Base-by-base conservation (phyloP, 495 filamentous ascomycete species). In the Aspergillus cavernicola region DNA sequence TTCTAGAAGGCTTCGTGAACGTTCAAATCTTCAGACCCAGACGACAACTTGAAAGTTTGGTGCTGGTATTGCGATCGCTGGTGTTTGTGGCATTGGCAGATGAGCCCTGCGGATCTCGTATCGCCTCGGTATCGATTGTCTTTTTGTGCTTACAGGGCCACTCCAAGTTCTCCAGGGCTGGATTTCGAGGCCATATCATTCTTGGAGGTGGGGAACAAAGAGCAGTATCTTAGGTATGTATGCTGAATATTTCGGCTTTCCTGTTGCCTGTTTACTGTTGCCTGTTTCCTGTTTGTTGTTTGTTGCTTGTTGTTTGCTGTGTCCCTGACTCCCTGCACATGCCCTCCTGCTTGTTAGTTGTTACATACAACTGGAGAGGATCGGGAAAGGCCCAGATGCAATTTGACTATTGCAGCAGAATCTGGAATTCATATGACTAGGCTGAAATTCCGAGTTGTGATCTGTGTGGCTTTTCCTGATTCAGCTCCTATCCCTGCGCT, bases 1-100 rank as follows among this genome's bases (percentile, higher is more conserved):
- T 61, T 55, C 59, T 61, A 49, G 59, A 58, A 62, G 47, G 41
- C 48, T 56, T 47, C 49, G 38, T 52, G 38, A 58, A 57, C 11
- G 36, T 46, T 52, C 50, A 19, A 19, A 36, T 33, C 9, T 11
- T n/a, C 31, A 33, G 4, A 45, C 18, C 42, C 24, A n/a, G 13
- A 16, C 23, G 26, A 13, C 20, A 28, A n/a, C n/a, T 19, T 8
- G 28, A 36, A 37, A 44, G 22, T 32, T 41, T 20, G 26, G 18
- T 32, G 43, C 42, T 29, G 31, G 45, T 28, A 37, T 46, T 50
- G 50, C 45, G 37, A 45, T 52, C 37, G 44, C 28, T 50, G 54
- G 37, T 15, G 26, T 40, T 19, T 24, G 50, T 40, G 45, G 53
- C 39, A 48, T 52, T 16, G 33, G 41, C 57, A 28, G 33, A 54